Conservation (phyloP, 164 flowering plant genomes). For the Annona squamosa region DNA sequence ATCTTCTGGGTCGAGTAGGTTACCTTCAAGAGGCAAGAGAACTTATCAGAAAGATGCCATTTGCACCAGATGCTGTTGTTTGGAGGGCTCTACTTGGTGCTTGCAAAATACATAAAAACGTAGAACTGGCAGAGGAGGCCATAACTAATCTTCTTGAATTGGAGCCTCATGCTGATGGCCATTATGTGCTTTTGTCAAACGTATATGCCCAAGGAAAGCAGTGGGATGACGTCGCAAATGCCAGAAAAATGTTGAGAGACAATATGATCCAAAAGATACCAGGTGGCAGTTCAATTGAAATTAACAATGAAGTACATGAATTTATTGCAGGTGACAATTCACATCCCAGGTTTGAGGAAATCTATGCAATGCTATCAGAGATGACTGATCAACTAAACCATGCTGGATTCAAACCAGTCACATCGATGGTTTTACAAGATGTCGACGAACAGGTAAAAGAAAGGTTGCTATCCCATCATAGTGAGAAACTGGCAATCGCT, state of each 20-base stretch:
- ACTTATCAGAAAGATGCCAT: conserved; percentile 26
- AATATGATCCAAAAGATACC: conserved; percentile 25
- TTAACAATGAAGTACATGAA: conserved; percentile 24
- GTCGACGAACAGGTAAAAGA: conserved; percentile 23
- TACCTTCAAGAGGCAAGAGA: conserved; percentile 24
- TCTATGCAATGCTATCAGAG: conserved; percentile 25
- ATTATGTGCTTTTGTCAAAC: conserved; percentile 30
- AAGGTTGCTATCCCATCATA: conserved; percentile 23
- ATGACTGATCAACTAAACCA: conserved; percentile 14
- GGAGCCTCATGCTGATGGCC: conserved; percentile 30
- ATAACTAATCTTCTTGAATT: conserved; percentile 23
- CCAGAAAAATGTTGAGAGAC: conserved; percentile 26
- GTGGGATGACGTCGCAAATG: conserved; percentile 26
- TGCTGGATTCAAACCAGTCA: conserved; percentile 15
- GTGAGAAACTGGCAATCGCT: conserved; percentile 38
- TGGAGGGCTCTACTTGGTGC: conserved; percentile 35
- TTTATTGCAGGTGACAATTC: conserved; percentile 29
- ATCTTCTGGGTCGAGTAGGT: conserved; percentile 30
- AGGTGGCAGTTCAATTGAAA: conserved; percentile 33
- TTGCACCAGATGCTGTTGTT: conserved; percentile 27
- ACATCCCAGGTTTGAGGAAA: conserved; percentile 21
- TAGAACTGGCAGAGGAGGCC: conserved; percentile 25
- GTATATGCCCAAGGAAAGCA: conserved; percentile 27
- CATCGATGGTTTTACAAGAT: conserved; percentile 20
- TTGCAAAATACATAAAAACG: conserved; percentile 26